phyloP scores from a whole-genome alignment of 306 rosid species.

The barrel medic (Medicago truncatula) region MtrunA17r5.0-ANR NC_053046.1:10300501-10301000 shows the following conservation, averaged over 20 bases:
- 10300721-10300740: constrained; percentile 87
- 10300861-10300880: neutral
- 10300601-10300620: constrained; percentile 40
- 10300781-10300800: neutral
- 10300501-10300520: constrained; percentile 80
- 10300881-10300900: neutral
- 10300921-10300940: no score
- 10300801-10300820: neutral
- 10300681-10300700: constrained; percentile 76
- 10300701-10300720: constrained; percentile 72
- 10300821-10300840: no score
- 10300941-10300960: no score
- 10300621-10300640: constrained; percentile 63
- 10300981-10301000: no score
- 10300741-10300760: constrained; percentile 56
- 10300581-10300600: constrained; percentile 60
- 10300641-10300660: constrained; percentile 88
- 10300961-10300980: no score
- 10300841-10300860: neutral
- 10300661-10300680: constrained; percentile 84
- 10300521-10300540: constrained; percentile 59
- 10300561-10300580: constrained; percentile 76
- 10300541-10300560: constrained; percentile 69
- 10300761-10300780: constrained; percentile 28
- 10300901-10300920: no score